These are phyloP conservation scores for Tetracladium maxilliforme DNA, from an alignment of 2,329 filamentous ascomycete species.

Conservation along the genomic window DNA sequence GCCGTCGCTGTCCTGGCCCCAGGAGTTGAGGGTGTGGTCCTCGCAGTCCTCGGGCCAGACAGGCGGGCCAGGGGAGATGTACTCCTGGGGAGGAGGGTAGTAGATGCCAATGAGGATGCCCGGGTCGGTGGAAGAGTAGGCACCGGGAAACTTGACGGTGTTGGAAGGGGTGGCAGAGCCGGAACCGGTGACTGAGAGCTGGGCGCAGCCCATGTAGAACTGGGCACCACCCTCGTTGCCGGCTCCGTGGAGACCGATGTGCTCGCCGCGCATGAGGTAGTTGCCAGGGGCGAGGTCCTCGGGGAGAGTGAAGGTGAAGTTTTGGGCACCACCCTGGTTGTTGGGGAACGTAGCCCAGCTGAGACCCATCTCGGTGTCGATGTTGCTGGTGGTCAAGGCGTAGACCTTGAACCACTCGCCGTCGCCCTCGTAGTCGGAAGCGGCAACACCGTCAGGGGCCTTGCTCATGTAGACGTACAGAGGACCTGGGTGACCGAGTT, in stretches of 20 bases:
- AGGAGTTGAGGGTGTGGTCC: too few relatives aligned
- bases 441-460: slow-evolving; percentile 17
- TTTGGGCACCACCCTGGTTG: too few relatives aligned
- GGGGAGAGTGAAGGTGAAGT: slow-evolving; percentile 3
- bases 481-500: slow-evolving; percentile 29
- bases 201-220: slow-evolving; percentile 14
- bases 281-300: slow-evolving; percentile 2
- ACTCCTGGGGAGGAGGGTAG: too few relatives aligned
- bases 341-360: too few relatives aligned
- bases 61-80: too few relatives aligned
- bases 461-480: slow-evolving; percentile 26
- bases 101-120: slow-evolving; percentile 8
- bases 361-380: too few relatives aligned
- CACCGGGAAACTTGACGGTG: slow-evolving; percentile 11
- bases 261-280: slow-evolving; percentile 8
- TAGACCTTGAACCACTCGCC: slow-evolving; percentile 40
- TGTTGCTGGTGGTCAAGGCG: slow-evolving; percentile 43
- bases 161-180: slow-evolving; percentile 8
- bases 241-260: slow-evolving; percentile 16
- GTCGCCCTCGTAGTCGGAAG: slow-evolving; percentile 40
- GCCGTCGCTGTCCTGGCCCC: too few relatives aligned
- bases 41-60: too few relatives aligned
- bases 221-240: slow-evolving; percentile 14
- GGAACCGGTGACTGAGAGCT: slow-evolving; percentile 11
- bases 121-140: slow-evolving; percentile 10